These are phyloP conservation scores for Firmiana major DNA, from an alignment of 345 rosid species.

Conservation along the genomic window DNA sequence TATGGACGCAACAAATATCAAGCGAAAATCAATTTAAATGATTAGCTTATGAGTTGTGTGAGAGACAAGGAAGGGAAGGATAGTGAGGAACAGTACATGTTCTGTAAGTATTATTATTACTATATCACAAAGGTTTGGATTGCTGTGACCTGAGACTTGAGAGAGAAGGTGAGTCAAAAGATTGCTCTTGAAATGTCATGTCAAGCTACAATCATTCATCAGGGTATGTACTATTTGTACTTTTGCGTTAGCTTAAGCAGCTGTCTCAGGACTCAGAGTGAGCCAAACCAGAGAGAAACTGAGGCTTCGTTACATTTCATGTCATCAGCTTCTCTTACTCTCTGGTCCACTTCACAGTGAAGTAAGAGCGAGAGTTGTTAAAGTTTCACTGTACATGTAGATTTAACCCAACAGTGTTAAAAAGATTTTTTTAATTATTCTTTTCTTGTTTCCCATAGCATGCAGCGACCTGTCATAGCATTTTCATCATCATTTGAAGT, in stretches of 20 bases:
- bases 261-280: conserved; percentile 4
- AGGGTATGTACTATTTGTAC: conserved; percentile 6
- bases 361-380: not conserved
- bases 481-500: not conserved
- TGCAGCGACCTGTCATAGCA: not conserved
- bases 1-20: conserved; percentile 32
- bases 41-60: conserved; percentile 25
- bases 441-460: not conserved
- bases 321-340: not conserved
- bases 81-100: not conserved
- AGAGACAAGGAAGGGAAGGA: not conserved
- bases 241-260: conserved; percentile 10
- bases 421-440: not conserved
- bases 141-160: not conserved
- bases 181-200: conserved; percentile 32
- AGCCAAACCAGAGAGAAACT: not conserved
- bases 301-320: not conserved
- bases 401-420: not conserved
- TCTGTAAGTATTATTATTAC: not conserved
- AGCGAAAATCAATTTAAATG: conserved; percentile 32
- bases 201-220: conserved; percentile 31
- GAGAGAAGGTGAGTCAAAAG: conserved; percentile 3
- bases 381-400: not conserved
- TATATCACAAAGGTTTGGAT: not conserved
- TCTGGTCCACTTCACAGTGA: not conserved